Evolutionary conservation across 163 green algal species (phyloP), one percentile per base, ranked within the genome.

Genomic region (Coccomyxa subellipsoidea): DNA sequence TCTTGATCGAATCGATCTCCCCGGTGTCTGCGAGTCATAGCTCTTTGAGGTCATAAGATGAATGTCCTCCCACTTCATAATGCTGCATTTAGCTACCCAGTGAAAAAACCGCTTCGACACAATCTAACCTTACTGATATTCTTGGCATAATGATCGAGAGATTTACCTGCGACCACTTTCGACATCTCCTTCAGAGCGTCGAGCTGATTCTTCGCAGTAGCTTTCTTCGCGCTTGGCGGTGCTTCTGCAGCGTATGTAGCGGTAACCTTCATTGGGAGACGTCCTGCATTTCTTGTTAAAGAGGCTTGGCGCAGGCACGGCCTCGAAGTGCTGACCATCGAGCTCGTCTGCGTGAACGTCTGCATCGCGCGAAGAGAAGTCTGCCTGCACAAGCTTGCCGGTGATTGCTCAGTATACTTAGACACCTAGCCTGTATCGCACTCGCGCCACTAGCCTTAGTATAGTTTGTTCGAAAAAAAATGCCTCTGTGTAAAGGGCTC

Each of bases 161-260:
- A n/a, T n/a, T n/a, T n/a, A n/a, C n/a, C n/a, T n/a, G n/a, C 85
- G 4, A 94, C 88, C 8, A 95, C 90, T 10, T 90, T 90, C 39
- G 83, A 92, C 88, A 96, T 94, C n/a, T 81, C 75, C 80, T 90
- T 91, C 10, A 97, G 86, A 0, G 91, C 87, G 53, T 97, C 91
- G 2, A 97, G 90, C 90, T 97, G 94, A 69, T 80, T 80, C 32
- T 36, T 73, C n/a, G 21, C 66, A 23, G 66, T n/a, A 18, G 29
- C 18, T 18, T 27, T n/a, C 29, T 32, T 5, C 29, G 29, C n/a
- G 29, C 32, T 32, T 34, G 66, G 8, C n/a, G 66, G 66, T 34
- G 66, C 66, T 7, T 73, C 66, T 8, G 66, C 8, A 36, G 66
- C 66, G 4, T 73, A 73, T 34, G 66, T 73, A 18, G 66, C 66